A percentile compares a stretch with the other conserved stretches of the same genome.
Evolutionary conservation across 1,284 basidiomycete genomes (phyloP).

Genomic region (Cerioporus squamosus): DNA sequence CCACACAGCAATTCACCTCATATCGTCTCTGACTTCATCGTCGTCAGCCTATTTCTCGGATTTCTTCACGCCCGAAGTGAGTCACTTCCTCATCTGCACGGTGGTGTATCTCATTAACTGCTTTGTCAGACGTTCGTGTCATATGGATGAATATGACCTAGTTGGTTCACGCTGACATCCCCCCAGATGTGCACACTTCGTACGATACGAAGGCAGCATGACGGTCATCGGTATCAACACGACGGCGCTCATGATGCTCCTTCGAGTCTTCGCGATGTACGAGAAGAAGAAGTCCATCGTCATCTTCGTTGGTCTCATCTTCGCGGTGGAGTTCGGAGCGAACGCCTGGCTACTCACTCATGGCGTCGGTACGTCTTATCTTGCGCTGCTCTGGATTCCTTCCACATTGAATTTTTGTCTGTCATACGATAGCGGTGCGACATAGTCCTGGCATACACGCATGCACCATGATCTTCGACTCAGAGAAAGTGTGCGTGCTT

Average conservation of each 20-base stretch:
- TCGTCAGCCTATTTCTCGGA: neutral
- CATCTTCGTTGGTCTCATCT: constrained; percentile 38
- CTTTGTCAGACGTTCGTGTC: neutral
- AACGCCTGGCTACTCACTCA: constrained; percentile 53
- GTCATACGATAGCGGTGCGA: neutral
- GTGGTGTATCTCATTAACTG: too few relatives aligned
- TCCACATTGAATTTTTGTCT: neutral
- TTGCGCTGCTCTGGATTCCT: too few relatives aligned
- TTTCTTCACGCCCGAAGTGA: neutral
- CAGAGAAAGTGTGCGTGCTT: constrained; percentile 36
- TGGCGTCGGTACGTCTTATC: constrained; percentile 19
- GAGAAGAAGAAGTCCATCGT: constrained; percentile 40
- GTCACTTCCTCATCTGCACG: neutral
- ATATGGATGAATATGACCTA: neutral
- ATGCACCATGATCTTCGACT: constrained; percentile 58
- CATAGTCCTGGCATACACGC: constrained; percentile 28
- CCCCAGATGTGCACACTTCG: constrained; percentile 49
- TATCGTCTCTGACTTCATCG: neutral
- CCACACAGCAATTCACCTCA: neutral
- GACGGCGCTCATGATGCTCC: constrained; percentile 59
- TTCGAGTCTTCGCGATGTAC: constrained; percentile 56
- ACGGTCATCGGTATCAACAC: constrained; percentile 52
- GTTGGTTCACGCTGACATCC: neutral
- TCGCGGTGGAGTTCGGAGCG: constrained; percentile 46
- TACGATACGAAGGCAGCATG: constrained; percentile 55